phyloP scores from a whole-genome alignment of 305 asterid genomes.

The Withania somnifera region DNA sequence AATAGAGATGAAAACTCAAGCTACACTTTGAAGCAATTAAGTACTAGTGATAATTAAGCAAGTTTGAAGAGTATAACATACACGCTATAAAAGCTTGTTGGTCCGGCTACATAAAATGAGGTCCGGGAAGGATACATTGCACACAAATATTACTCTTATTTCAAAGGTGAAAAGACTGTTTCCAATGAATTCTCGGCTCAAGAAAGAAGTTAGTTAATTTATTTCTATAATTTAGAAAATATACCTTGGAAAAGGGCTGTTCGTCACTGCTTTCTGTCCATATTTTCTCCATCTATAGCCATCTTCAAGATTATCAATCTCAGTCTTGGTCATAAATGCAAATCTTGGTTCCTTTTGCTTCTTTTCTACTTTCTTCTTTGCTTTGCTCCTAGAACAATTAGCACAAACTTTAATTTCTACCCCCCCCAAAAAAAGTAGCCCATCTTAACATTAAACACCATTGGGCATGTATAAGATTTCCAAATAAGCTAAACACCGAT shows the following conservation, averaged over 20 bases:
- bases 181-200: too few relatives aligned
- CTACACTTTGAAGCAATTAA: background rate
- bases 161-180: too few relatives aligned
- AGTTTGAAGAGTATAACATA: background rate
- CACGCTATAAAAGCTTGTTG: background rate
- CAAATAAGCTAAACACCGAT: background rate
- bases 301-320: slow-evolving; percentile 68
- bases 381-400: slow-evolving; percentile 24
- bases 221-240: background rate
- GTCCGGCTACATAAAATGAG: too few relatives aligned
- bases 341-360: slow-evolving; percentile 40
- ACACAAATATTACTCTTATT: too few relatives aligned
- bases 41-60: background rate
- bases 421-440: background rate
- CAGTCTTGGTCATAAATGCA: slow-evolving; percentile 78
- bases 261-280: slow-evolving; percentile 79
- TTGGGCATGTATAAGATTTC: background rate
- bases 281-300: slow-evolving; percentile 86
- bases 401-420: background rate
- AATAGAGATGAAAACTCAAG: background rate
- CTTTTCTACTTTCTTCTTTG: slow-evolving; percentile 42
- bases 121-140: too few relatives aligned
- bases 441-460: background rate
- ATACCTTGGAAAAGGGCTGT: slow-evolving; percentile 69
- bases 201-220: background rate